A percentile compares a stretch with the other conserved stretches of the same genome.
Conservation (phyloP, 1,284 basidiomycete species). For the Volvariella surrecta region DNA sequence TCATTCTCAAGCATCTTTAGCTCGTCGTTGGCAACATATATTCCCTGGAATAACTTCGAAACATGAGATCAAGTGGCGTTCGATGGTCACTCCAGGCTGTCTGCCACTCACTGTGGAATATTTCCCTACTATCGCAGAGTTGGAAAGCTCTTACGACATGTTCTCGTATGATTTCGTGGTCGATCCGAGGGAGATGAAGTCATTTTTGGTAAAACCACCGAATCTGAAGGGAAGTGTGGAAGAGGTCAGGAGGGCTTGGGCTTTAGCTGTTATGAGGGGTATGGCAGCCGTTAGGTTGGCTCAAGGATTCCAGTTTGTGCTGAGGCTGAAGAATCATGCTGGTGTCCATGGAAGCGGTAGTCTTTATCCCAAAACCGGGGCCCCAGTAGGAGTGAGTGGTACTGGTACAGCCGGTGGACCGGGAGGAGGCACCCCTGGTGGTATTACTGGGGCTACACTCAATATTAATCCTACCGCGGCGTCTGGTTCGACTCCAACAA, state of each 20-base stretch:
- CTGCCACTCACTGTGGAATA: slow-evolving; percentile 92
- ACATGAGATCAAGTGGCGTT: slow-evolving; percentile 91
- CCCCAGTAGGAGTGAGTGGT: too few species aligned
- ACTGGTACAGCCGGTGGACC: too few species aligned
- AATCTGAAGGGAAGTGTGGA: slow-evolving; percentile 37
- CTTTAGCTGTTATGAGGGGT: slow-evolving; percentile 83
- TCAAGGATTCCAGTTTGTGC: slow-evolving; percentile 96
- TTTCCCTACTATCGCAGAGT: slow-evolving; percentile 70
- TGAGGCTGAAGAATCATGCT: slow-evolving; percentile 25
- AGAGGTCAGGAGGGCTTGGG: slow-evolving; percentile 60
- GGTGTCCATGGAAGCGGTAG: too few species aligned
- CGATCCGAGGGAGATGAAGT: slow-evolving; percentile 69
- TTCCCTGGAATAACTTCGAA: slow-evolving; percentile 73
- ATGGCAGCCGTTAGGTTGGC: slow-evolving; percentile 90
- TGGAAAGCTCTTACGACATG: slow-evolving; percentile 74
- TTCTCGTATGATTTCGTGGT: slow-evolving; percentile 77
- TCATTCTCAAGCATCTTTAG: slow-evolving; percentile 60
- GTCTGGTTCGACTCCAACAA: too few species aligned
- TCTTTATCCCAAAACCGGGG: too few species aligned
- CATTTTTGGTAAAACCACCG: slow-evolving; percentile 71
- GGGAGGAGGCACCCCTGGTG: too few species aligned
- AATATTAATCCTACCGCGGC: too few species aligned
- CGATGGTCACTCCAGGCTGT: slow-evolving; percentile 77
- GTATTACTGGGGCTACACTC: too few species aligned
- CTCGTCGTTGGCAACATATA: slow-evolving; percentile 84